Base-by-base conservation (phyloP, 176 grass and related monocot species). In the Urochloa ruziziensis region DNA sequence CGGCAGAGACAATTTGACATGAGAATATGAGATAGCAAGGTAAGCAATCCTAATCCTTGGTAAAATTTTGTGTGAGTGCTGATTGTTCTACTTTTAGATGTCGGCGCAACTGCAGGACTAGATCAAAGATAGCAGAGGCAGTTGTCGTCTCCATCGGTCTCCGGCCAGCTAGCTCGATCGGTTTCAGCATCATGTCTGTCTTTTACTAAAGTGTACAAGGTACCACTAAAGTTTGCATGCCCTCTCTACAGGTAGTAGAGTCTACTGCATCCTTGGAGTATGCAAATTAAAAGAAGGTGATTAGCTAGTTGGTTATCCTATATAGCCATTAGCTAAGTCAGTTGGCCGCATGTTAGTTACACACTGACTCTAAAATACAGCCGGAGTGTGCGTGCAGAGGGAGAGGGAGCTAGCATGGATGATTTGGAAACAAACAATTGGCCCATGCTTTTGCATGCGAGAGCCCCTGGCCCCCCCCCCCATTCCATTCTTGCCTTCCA, bases 401-500 rank as follows among this genome's bases (percentile, higher is more conserved):
- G n/a, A n/a, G n/a, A n/a, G n/a, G n/a, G n/a, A n/a, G n/a, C n/a
- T n/a, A n/a, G n/a, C n/a, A n/a, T n/a, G n/a, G n/a, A n/a, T n/a
- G n/a, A 39, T 39, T 6, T 39, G 7, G 9, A 58, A 5, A 23
- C 69, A 82, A 34, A 83, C 11, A 70, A 64, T 63, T 39, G 86
- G 73, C 28, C 73, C 82, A 79, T 73, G 51, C 27, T 7, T 24
- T 11, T 39, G 49, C 56, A 59, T 12, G 56, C 56, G 56, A 59
- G 56, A 59, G 56, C 56, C 56, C 54, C 19, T 6, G 12, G n/a
- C 21, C 23, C 56, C 52, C 49, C 21, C 52, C 21, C 6, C 7
- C 7, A 4, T 4, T 4, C 37, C 43, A 82, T 69, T 69, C 82
- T 89, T 84, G 40, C 30, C 69, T 80, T 84, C 61, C 69, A 85